Evolutionary conservation across 805 yeast genomes (phyloP), one percentile per base, ranked within the genome.

Genomic region (Jamesozyma jinghongensis): DNA sequence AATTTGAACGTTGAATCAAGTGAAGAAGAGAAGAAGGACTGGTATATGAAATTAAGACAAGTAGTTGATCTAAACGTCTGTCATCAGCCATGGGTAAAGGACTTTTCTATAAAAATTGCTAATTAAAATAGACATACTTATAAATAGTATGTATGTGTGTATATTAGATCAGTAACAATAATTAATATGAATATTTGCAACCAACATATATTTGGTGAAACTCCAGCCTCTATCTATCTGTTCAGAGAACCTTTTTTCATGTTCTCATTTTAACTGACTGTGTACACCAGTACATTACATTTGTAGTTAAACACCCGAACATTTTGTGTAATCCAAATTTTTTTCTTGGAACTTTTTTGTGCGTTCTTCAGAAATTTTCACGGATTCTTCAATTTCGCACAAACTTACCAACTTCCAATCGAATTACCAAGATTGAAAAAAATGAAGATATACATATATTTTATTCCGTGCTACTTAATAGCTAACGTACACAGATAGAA

Each of bases 1-100:
- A 84, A 79, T 46, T 84, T 90, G 59, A 85, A 83, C 11, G 88
- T 95, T 13, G 92, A 85, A 40, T 37, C 44, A 2, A 74, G 78
- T 28, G 69, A 67, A 36, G 68, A 61, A n/a, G 81, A 76, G 35
- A 79, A 77, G 62, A 54, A 61, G 19, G 64, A 66, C 38, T 90
- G 97, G 97, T 71, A 80, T 37, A 52, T 60, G 6, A 58, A 69
- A 1, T 60, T 88, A 44, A 78, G 77, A 42, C 67, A 67, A 37
- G 73, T 81, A 8, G 72, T 81, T 7, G 66, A 66, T 40, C 63
- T 71, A 46, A 79, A 78, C 57, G 68, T 65, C 46, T 69, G 74
- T 52, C 75, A 81, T 38, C 77, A 77, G 46, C 80, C 73, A 1
- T 79, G 84, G 84, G 80, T 77, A 8, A 72, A 70, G 44, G 44